Conservation (phyloP, 345 rosid species). For the Orychophragmus violaceus region DNA sequence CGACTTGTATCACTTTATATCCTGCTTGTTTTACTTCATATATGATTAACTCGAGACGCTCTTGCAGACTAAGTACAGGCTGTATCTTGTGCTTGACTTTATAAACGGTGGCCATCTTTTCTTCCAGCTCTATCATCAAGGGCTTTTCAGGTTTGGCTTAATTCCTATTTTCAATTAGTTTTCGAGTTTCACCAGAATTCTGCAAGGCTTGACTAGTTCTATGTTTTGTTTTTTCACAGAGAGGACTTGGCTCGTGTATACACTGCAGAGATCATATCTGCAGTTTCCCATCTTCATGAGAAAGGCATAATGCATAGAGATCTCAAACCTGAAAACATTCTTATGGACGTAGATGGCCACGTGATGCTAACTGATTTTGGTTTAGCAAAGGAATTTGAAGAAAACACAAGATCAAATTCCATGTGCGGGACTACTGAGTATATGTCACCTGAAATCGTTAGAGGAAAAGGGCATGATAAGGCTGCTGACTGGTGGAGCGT, state of each 20-base stretch:
- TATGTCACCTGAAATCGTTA: constrained; percentile 90
- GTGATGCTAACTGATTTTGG: constrained; percentile 94
- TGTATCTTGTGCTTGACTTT: constrained; percentile 87
- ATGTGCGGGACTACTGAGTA: constrained; percentile 92
- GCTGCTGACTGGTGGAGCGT: constrained; percentile 99
- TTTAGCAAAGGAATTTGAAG: constrained; percentile 78
- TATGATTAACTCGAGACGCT: neutral
- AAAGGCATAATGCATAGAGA: constrained; percentile 98
- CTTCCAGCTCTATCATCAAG: constrained; percentile 92
- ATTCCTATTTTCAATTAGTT: neutral
- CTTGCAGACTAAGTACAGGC: constrained; percentile 84
- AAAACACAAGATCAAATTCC: constrained; percentile 82
- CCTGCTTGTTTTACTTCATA: neutral
- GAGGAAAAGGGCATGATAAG: constrained; percentile 88
- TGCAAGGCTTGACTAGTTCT: constrained; percentile 14
- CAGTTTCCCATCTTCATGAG: constrained; percentile 85
- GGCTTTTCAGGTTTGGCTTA: constrained; percentile 68
- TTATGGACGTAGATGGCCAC: constrained; percentile 82
- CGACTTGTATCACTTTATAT: neutral
- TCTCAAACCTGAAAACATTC: constrained; percentile 92
- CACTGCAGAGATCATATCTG: constrained; percentile 87
- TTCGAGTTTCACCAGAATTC: neutral
- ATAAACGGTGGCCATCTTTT: constrained; percentile 95
- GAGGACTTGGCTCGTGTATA: constrained; percentile 93
- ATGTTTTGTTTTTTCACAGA: constrained; percentile 32